phyloP scores from a whole-genome alignment of 768 basidiomycete genomes.

The Amanita polypyramis region DNA sequence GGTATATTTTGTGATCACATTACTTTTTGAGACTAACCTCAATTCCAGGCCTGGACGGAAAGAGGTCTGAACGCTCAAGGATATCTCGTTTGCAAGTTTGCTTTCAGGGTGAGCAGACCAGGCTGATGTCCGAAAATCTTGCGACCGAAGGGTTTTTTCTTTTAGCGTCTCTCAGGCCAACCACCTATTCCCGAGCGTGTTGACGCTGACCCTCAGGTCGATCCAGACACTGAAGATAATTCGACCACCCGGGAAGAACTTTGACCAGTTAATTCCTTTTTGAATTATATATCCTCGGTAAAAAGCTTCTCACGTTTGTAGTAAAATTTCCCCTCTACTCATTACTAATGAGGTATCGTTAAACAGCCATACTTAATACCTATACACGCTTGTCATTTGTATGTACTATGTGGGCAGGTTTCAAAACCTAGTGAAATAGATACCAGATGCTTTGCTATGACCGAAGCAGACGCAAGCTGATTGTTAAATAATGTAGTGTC shows the following conservation, averaged over 20 bases:
- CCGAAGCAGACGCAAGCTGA: background rate
- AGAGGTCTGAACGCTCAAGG: constrained; percentile 59
- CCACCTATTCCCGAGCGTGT: constrained; percentile 33
- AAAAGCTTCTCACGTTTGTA: background rate
- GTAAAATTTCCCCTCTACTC: background rate
- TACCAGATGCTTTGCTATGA: no score
- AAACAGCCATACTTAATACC: no score
- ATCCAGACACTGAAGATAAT: background rate
- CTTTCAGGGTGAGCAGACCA: constrained; percentile 52
- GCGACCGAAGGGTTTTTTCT: background rate
- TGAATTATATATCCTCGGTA: background rate
- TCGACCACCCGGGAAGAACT: background rate
- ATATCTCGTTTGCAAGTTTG: constrained; percentile 76
- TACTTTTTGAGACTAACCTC: constrained; percentile 1
- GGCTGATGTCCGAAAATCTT: background rate
- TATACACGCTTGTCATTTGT: no score
- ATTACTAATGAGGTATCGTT: background rate
- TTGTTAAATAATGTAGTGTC: background rate
- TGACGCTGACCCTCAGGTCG: constrained; percentile 12
- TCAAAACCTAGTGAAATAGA: no score
- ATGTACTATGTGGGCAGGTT: no score
- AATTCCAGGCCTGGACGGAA: constrained; percentile 59
- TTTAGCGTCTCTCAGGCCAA: constrained; percentile 46
- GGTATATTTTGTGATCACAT: constrained; percentile 22
- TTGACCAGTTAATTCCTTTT: background rate